Evolutionary conservation across 352 stramenopile genomes (phyloP).

Genomic region (Pythium phragmitis): DNA sequence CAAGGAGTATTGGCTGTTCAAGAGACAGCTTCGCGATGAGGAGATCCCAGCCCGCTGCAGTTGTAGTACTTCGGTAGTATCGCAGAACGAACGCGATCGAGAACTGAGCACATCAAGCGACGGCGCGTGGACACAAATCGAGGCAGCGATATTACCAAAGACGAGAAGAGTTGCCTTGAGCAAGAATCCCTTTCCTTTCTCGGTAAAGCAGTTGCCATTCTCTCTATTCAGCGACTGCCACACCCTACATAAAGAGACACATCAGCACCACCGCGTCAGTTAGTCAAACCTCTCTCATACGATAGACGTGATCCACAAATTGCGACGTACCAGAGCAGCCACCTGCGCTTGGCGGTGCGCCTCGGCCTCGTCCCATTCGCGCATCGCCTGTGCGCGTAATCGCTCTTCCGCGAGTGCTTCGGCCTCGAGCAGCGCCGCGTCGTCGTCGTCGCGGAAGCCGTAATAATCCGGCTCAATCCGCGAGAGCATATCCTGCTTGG

Average conservation of each 20-base stretch:
- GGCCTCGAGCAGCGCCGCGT: constrained; percentile 48
- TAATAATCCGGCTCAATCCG: constrained; percentile 89
- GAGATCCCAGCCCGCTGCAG: neutral
- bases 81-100: no score
- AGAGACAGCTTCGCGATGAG: neutral
- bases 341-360: constrained; percentile 33
- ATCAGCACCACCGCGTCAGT: neutral
- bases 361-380: constrained; percentile 55
- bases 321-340: constrained; percentile 5
- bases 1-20: no score
- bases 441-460: constrained; percentile 66
- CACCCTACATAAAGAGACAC: neutral
- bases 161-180: no score
- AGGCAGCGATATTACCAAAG: no score
- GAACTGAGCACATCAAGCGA: no score
- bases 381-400: constrained; percentile 48
- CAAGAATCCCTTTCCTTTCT: no score
- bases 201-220: no score
- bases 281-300: no score
- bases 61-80: no score
- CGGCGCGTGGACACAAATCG: no score
- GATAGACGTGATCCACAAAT: no score
- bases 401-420: constrained; percentile 47
- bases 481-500: constrained; percentile 87
- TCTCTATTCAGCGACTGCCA: neutral